phyloP scores from a whole-genome alignment of 202 grass and related monocot genomes.

The Elaeis oleifera region DNA sequence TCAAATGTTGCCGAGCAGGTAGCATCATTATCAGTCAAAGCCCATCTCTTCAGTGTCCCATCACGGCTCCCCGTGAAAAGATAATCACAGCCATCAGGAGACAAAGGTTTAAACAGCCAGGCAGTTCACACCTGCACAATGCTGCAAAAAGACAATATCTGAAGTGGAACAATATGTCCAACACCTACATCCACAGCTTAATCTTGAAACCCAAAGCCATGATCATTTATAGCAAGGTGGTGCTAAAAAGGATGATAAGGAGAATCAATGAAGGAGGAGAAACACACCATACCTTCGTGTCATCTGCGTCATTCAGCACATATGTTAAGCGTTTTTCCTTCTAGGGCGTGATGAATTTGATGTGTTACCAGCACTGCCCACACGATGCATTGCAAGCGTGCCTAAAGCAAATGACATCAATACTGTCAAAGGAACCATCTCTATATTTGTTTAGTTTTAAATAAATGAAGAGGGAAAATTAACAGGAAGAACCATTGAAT shows the following conservation, averaged over 20 bases:
- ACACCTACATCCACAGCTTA: conserved; percentile 12
- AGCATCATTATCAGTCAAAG: conserved; percentile 40
- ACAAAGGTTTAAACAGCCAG: conserved; percentile 62
- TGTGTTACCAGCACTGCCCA: conserved; percentile 74
- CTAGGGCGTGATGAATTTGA: conserved; percentile 65
- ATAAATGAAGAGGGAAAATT: too few species aligned
- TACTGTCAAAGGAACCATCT: too few species aligned
- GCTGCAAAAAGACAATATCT: conserved; percentile 51
- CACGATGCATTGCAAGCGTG: conserved; percentile 75
- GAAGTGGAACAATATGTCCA: neutral
- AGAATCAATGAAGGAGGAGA: neutral
- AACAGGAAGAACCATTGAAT: too few species aligned
- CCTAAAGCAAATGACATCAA: conserved; percentile 22
- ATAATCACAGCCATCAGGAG: conserved; percentile 59
- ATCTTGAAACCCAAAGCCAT: neutral
- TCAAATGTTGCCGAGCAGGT: conserved; percentile 91
- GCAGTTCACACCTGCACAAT: conserved; percentile 92
- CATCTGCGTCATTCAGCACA: conserved; percentile 85
- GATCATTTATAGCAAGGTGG: too few species aligned
- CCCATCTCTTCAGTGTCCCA: conserved; percentile 97
- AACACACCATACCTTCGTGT: conserved; percentile 59
- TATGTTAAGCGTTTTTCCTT: conserved; percentile 94
- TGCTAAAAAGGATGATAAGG: too few species aligned
- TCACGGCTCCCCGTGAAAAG: conserved; percentile 90
- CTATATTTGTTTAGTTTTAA: too few species aligned